Percentiles rank a stretch among this genome's conserved stretches.
These are phyloP conservation scores for Arthrobotrys entomopaga DNA, from an alignment of 2,329 filamentous ascomycete species.

Conservation along the genomic window DNA sequence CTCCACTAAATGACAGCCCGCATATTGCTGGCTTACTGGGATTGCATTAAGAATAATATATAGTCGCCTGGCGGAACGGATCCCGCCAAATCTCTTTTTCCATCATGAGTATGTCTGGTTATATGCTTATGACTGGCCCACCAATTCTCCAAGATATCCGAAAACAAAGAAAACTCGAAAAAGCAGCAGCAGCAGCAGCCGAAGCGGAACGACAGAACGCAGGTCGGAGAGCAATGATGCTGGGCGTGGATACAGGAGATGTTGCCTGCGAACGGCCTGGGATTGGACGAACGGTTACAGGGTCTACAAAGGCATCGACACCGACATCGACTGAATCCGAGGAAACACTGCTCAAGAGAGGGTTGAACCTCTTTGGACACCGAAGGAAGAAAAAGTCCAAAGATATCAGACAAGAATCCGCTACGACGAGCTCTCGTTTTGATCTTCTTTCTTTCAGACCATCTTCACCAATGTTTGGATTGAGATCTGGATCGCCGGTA, in stretches of 20 bases:
- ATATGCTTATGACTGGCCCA: slow-evolving; percentile 49
- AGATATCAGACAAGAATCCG: slow-evolving; percentile 36
- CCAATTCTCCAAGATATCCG: slow-evolving; percentile 47
- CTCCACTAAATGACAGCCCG: slow-evolving; percentile 40
- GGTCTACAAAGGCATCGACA: slow-evolving; percentile 39
- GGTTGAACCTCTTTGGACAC: slow-evolving; percentile 45
- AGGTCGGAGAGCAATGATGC: slow-evolving; percentile 49
- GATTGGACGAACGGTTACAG: slow-evolving; percentile 32
- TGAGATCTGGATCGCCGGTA: slow-evolving; percentile 33
- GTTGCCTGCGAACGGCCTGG: slow-evolving; percentile 29
- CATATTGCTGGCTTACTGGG: slow-evolving; percentile 50
- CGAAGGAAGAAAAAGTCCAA: slow-evolving; percentile 50
- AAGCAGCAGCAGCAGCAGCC: slow-evolving; percentile 37
- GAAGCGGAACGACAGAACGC: slow-evolving; percentile 42
- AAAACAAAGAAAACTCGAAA: slow-evolving; percentile 53
- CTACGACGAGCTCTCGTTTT: slow-evolving; percentile 30
- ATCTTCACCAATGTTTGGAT: slow-evolving; percentile 47
- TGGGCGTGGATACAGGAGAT: slow-evolving; percentile 44
- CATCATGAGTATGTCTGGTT: slow-evolving; percentile 54
- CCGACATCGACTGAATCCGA: slow-evolving; percentile 47
- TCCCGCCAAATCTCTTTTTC: slow-evolving; percentile 48
- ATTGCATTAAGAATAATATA: slow-evolving; percentile 53
- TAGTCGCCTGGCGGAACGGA: slow-evolving; percentile 50
- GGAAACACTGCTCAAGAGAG: slow-evolving; percentile 39
- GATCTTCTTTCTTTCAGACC: slow-evolving; percentile 46